Evolutionary conservation across 192 early-diverging fungal species (phyloP).

Genomic region (Backusella liffmaniae): DNA sequence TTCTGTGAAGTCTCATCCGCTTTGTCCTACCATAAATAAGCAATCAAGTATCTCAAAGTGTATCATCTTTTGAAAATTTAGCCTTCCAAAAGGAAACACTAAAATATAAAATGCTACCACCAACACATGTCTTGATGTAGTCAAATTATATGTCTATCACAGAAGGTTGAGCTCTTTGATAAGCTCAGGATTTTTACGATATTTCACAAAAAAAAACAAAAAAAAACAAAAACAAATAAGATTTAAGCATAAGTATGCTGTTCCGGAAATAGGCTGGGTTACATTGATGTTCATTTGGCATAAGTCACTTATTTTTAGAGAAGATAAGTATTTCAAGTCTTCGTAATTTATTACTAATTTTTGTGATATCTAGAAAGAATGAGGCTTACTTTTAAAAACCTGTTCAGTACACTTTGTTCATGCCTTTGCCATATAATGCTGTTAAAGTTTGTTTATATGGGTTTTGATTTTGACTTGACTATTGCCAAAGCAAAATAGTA

Average conservation of each 20-base stretch:
- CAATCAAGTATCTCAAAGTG: neutral
- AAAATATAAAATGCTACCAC: neutral
- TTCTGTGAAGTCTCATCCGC: neutral
- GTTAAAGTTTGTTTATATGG: too few relatives aligned
- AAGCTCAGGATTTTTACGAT: too few relatives aligned
- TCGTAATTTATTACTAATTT: neutral
- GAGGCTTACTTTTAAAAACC: neutral
- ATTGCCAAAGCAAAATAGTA: too few relatives aligned
- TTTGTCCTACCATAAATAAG: neutral
- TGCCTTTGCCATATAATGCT: neutral
- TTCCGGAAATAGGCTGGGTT: too few relatives aligned
- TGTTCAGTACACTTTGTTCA: neutral
- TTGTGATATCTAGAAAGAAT: neutral
- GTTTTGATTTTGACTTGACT: too few relatives aligned
- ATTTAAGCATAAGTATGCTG: too few relatives aligned
- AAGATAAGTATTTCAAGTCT: too few relatives aligned
- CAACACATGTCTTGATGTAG: neutral
- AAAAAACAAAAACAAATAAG: too few relatives aligned
- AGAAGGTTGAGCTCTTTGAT: too few relatives aligned
- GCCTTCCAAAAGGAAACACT: neutral
- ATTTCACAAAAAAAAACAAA: too few relatives aligned
- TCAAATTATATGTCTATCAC: neutral
- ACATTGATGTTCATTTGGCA: too few relatives aligned
- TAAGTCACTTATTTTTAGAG: too few relatives aligned
- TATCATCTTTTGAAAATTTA: neutral